Evolutionary conservation across 1,284 basidiomycete species (phyloP).

Genomic region (Kwoniella shivajii): DNA sequence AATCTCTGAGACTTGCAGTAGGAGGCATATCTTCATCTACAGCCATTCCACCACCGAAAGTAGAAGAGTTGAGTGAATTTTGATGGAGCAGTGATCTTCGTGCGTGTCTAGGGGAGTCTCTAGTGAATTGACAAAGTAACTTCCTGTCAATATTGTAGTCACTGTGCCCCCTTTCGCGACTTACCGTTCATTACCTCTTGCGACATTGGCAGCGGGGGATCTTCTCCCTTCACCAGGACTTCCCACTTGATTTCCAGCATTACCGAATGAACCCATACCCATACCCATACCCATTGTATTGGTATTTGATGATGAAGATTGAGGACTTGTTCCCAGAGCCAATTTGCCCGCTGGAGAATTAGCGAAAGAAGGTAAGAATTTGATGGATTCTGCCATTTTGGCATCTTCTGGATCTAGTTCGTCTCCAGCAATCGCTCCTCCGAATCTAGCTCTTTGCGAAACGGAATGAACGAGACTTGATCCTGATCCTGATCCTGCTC

Average conservation of each 20-base stretch:
- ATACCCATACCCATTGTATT: background rate
- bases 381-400: slow-evolving; percentile 38
- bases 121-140: background rate
- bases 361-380: slow-evolving; percentile 47
- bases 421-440: slow-evolving; percentile 16
- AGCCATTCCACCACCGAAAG: background rate
- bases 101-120: slow-evolving; percentile 26
- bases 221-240: slow-evolving; percentile 15
- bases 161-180: too few species aligned
- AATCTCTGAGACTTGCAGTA: slow-evolving; percentile 29
- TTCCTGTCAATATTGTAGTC: too few species aligned
- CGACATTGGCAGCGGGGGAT: slow-evolving; percentile 1
- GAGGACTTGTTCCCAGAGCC: slow-evolving; percentile 34
- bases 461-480: background rate
- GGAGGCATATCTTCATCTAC: slow-evolving; percentile 41
- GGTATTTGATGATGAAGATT: background rate
- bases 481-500: background rate
- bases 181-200: background rate
- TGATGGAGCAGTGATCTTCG: slow-evolving; percentile 21
- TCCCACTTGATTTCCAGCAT: background rate
- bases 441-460: background rate
- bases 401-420: slow-evolving; percentile 45
- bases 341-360: slow-evolving; percentile 41
- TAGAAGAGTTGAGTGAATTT: slow-evolving; percentile 2
- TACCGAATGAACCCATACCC: background rate